phyloP scores from a whole-genome alignment of 106 monocot species.

The Triglochin maritima region DNA sequence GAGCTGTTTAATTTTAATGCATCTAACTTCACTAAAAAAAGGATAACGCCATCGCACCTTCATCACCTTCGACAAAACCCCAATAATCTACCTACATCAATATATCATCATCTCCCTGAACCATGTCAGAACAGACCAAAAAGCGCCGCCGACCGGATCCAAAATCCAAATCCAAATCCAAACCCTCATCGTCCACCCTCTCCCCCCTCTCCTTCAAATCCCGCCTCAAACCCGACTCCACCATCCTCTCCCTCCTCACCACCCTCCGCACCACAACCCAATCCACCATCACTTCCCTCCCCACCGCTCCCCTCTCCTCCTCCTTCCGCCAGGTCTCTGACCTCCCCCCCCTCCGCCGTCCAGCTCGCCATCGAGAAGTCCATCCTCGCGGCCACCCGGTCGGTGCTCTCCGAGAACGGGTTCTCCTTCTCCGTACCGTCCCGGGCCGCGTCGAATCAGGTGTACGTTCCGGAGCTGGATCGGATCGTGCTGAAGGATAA shows the following conservation, averaged over 20 bases:
- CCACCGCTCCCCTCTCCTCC: conserved; percentile 38
- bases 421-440: conserved; percentile 87
- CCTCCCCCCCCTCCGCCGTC: conserved; percentile 38
- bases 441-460: conserved; percentile 67
- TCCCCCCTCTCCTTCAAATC: conserved; percentile 40
- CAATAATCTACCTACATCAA: too few species aligned
- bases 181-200: not conserved
- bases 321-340: conserved; percentile 55
- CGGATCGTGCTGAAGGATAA: conserved; percentile 78
- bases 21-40: too few species aligned
- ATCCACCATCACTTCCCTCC: conserved; percentile 23
- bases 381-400: conserved; percentile 40
- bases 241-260: conserved; percentile 54
- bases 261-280: conserved; percentile 21
- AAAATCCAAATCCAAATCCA: conserved; percentile 10
- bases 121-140: conserved; percentile 25
- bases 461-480: conserved; percentile 84
- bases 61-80: too few species aligned
- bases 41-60: too few species aligned
- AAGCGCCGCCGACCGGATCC: conserved; percentile 57
- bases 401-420: conserved; percentile 53
- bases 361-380: conserved; percentile 35
- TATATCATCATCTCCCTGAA: too few species aligned
- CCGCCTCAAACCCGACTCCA: conserved; percentile 56
- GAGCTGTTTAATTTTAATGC: too few species aligned